Percentiles rank a stretch among this genome's conserved stretches.
Evolutionary conservation across 2,329 filamentous ascomycete genomes (phyloP).

Genomic region (Paecilomyces sp.): DNA sequence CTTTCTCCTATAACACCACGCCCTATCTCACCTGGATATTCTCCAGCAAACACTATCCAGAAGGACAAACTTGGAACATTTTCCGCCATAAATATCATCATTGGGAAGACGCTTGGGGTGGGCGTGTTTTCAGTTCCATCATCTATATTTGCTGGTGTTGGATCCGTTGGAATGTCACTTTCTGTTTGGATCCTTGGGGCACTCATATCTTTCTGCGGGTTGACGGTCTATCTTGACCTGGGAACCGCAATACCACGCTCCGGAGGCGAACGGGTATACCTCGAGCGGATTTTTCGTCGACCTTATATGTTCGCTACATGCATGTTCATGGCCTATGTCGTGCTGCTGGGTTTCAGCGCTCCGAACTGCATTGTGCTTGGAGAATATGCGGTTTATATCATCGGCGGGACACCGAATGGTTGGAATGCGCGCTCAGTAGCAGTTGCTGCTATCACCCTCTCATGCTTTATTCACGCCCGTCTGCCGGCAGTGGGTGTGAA

Average conservation of each 20-base stretch:
- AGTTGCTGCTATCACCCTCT: constrained; percentile 26
- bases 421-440: constrained; percentile 35
- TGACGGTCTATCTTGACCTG: constrained; percentile 42
- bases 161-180: constrained; percentile 48
- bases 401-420: constrained; percentile 20
- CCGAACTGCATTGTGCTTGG: constrained; percentile 37
- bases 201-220: constrained; percentile 39
- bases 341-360: constrained; percentile 38
- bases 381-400: constrained; percentile 34
- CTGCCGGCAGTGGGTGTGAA: constrained; percentile 24
- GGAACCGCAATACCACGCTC: constrained; percentile 39
- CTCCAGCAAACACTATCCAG: too few species aligned
- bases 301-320: constrained; percentile 42
- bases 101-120: constrained; percentile 33
- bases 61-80: neutral
- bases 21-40: neutral
- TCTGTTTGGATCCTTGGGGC: constrained; percentile 49
- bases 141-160: constrained; percentile 49
- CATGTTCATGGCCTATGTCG: constrained; percentile 41
- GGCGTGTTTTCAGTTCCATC: constrained; percentile 51
- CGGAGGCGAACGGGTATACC: constrained; percentile 42
- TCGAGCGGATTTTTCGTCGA: constrained; percentile 39
- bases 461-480: neutral
- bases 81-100: constrained; percentile 18
- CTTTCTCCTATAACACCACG: neutral